These are phyloP conservation scores for Aspergillus unguis DNA, from an alignment of 2,329 filamentous ascomycete genomes.

Conservation along the genomic window DNA sequence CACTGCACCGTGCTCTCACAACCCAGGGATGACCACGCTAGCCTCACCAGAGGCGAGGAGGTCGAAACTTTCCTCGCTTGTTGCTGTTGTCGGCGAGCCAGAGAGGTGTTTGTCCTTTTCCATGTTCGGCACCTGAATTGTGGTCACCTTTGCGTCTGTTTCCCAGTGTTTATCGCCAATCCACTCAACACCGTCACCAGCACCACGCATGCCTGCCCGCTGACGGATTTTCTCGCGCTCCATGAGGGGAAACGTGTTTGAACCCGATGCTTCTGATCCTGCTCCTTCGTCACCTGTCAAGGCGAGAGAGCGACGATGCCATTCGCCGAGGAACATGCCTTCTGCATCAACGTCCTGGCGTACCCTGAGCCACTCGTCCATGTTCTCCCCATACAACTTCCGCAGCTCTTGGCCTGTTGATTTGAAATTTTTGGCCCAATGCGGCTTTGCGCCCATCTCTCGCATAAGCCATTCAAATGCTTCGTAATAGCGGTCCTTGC, in stretches of 20 bases:
- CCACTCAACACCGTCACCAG: conserved; percentile 43
- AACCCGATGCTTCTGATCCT: conserved; percentile 11
- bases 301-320: conserved; percentile 72
- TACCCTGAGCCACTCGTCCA: conserved; percentile 65
- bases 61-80: conserved; percentile 50
- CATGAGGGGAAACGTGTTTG: conserved; percentile 35
- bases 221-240: conserved; percentile 43
- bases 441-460: conserved; percentile 74
- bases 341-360: conserved; percentile 70
- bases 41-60: conserved; percentile 44
- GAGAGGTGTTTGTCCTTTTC: conserved; percentile 20
- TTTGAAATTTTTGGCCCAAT: conserved; percentile 91
- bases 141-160: conserved; percentile 2
- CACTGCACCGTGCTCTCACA: conserved; percentile 2
- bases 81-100: conserved; percentile 39
- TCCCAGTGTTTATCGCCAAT: conserved; percentile 37
- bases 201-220: conserved; percentile 23
- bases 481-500: conserved; percentile 73
- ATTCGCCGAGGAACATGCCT: conserved; percentile 85
- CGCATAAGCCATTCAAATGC: conserved; percentile 90
- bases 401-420: conserved; percentile 60
- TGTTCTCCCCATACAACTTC: conserved; percentile 64
- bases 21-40: conserved; percentile 36
- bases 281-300: conserved; percentile 23
- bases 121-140: conserved; percentile 9